Evolutionary conservation across 148 eudicot species (phyloP).

Genomic region (Beta vulgaris): DNA sequence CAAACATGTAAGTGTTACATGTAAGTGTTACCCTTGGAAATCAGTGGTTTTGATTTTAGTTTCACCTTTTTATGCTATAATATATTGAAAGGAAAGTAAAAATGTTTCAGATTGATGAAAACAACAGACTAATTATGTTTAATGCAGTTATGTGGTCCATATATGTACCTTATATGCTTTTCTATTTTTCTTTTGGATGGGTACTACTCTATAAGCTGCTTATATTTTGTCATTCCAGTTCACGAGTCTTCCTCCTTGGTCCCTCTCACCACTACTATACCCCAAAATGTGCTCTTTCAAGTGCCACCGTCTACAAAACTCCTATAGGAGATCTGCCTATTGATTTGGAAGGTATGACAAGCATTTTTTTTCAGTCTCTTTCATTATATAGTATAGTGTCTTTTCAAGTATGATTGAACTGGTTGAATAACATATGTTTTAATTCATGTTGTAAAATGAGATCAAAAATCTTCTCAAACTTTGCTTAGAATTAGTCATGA

Average conservation of each 20-base stretch:
- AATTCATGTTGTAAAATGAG: not conserved
- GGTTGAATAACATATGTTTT: not conserved
- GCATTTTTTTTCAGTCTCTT: not conserved
- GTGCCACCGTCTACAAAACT: slow-evolving; percentile 82
- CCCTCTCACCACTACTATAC: slow-evolving; percentile 99
- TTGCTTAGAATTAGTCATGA: not conserved
- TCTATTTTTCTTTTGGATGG: not conserved
- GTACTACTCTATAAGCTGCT: not conserved
- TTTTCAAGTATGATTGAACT: slow-evolving; percentile 7
- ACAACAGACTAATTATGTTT: not conserved
- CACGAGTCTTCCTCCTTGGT: slow-evolving; percentile 85
- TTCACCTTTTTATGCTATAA: not conserved
- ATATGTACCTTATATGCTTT: not conserved
- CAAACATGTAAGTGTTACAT: slow-evolving; percentile 67
- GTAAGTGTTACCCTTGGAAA: slow-evolving; percentile 38
- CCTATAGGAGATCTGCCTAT: slow-evolving; percentile 88
- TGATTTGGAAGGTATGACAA: slow-evolving; percentile 71
- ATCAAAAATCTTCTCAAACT: not conserved
- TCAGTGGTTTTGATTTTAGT: not conserved
- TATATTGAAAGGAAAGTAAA: too few relatives aligned
- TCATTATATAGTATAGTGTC: too few relatives aligned
- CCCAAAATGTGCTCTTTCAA: slow-evolving; percentile 85
- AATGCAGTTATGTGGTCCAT: too few relatives aligned
- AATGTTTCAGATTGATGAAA: too few relatives aligned
- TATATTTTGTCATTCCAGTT: slow-evolving; percentile 38